Evolutionary conservation across 805 yeast genomes (phyloP).

Genomic region (Metschnikowia arizonensis): DNA sequence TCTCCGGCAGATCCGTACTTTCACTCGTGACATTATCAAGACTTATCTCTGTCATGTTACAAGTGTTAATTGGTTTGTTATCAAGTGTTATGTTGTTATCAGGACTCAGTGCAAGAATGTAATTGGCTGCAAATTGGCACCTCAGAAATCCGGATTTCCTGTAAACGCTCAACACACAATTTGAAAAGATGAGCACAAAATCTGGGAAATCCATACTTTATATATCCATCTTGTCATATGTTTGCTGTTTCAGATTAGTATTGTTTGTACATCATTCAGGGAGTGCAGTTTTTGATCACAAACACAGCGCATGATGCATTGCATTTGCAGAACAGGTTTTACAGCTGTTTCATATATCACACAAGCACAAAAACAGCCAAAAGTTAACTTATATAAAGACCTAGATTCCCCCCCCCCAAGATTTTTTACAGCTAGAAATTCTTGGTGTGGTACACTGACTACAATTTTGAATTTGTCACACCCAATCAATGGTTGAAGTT

Average conservation of each 20-base stretch:
- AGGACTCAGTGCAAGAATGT: background rate
- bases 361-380: background rate
- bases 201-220: background rate
- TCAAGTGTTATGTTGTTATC: too few relatives aligned
- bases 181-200: background rate
- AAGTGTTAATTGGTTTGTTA: background rate
- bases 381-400: background rate
- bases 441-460: too few relatives aligned
- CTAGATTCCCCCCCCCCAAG: background rate
- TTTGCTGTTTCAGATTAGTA: background rate
- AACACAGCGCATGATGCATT: background rate
- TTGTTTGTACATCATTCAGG: background rate
- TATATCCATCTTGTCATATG: background rate
- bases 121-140: conserved; percentile 2
- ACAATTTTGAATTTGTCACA: too few relatives aligned
- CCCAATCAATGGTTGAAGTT: too few relatives aligned
- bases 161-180: background rate
- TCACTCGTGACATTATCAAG: background rate
- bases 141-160: background rate
- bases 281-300: background rate
- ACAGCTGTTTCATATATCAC: background rate
- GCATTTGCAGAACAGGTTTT: background rate
- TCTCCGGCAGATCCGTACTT: background rate
- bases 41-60: background rate
- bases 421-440: background rate